Evolutionary conservation across 192 early-diverging fungal genomes (phyloP).

Genomic region (Diversispora epigaea): DNA sequence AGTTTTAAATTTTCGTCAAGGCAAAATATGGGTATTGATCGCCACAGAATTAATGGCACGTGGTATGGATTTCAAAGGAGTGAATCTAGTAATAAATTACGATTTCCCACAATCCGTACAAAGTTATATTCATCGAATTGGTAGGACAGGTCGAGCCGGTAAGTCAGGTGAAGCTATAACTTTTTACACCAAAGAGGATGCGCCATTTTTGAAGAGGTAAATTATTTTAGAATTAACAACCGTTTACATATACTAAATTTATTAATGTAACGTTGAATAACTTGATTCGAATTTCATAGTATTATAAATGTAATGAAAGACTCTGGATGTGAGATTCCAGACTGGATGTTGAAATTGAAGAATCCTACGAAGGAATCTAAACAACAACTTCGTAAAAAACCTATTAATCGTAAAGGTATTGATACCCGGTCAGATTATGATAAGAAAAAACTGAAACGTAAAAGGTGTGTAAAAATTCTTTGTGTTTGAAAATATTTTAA

Average conservation of each 20-base stretch:
- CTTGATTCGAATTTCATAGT: conserved; percentile 33
- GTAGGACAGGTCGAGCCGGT: conserved; percentile 97
- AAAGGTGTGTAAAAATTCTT: conserved; percentile 42
- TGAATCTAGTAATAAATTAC: conserved; percentile 97
- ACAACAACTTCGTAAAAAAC: conserved; percentile 63
- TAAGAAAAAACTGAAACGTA: conserved; percentile 55
- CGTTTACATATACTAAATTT: background rate
- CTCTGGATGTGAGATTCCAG: conserved; percentile 93
- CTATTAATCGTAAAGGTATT: conserved; percentile 65
- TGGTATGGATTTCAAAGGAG: conserved; percentile 98
- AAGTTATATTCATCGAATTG: conserved; percentile 96
- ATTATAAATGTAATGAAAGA: conserved; percentile 97
- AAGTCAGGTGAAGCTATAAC: conserved; percentile 86
- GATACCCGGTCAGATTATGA: conserved; percentile 71
- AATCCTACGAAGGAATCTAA: conserved; percentile 60
- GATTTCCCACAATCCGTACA: conserved; percentile 93
- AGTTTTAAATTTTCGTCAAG: conserved; percentile 83
- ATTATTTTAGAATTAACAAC: background rate
- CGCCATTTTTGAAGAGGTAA: conserved; percentile 78
- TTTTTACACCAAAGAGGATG: conserved; percentile 93
- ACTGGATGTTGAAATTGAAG: conserved; percentile 95
- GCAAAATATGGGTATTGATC: conserved; percentile 94
- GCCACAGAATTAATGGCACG: conserved; percentile 96
- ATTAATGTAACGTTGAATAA: background rate
- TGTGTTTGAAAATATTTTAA: too few species aligned